Conservation (phyloP, 2,329 filamentous ascomycete species). For the Fusarium buxicola region DNA sequence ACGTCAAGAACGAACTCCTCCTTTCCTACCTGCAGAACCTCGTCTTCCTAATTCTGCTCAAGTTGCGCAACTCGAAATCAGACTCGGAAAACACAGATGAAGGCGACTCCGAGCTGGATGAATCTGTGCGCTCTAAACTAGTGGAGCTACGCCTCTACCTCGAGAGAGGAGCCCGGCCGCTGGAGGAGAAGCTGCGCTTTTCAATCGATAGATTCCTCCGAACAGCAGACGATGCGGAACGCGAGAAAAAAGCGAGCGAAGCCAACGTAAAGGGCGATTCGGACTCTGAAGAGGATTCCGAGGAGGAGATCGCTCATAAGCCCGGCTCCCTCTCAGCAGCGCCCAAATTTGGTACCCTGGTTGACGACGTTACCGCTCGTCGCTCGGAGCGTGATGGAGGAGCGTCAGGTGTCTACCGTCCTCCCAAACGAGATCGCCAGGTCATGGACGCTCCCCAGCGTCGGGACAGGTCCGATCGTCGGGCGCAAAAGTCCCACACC, state of each 20-base stretch:
- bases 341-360: conserved; percentile 49
- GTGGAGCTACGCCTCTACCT: conserved; percentile 91
- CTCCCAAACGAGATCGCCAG: conserved; percentile 88
- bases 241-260: conserved; percentile 53
- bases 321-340: conserved; percentile 47
- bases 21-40: conserved; percentile 96
- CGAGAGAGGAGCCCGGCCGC: conserved; percentile 89
- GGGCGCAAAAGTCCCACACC: conserved; percentile 79
- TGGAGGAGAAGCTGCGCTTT: conserved; percentile 92
- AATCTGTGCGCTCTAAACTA: conserved; percentile 83
- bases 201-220: conserved; percentile 95
- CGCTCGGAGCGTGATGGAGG: conserved; percentile 47
- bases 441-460: conserved; percentile 80
- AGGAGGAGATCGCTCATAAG: conserved; percentile 49
- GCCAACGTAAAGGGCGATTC: conserved; percentile 43
- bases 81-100: conserved; percentile 44
- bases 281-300: conserved; percentile 49
- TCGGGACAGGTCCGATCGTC: conserved; percentile 68
- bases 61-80: conserved; percentile 70
- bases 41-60: conserved; percentile 85
- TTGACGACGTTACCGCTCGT: conserved; percentile 50
- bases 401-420: conserved; percentile 82
- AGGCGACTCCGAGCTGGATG: conserved; percentile 63
- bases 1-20: conserved; percentile 97
- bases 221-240: conserved; percentile 80